Evolutionary conservation across 2,329 filamentous ascomycete species (phyloP), one percentile per base, ranked within the genome.

Genomic region (Fusarium piperis): DNA sequence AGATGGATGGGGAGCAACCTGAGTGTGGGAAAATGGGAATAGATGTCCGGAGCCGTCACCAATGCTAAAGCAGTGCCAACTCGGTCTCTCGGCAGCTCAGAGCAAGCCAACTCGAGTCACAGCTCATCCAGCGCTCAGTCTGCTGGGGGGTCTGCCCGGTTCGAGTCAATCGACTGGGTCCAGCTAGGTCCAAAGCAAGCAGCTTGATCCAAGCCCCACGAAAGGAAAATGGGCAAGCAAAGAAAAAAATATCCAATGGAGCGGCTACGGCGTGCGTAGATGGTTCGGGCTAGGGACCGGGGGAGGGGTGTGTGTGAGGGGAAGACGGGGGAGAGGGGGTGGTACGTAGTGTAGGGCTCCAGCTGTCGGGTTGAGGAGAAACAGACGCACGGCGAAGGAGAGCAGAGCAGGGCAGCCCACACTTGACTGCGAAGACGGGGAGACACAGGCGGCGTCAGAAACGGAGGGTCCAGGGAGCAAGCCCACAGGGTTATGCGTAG

Each of bases 181-280:
- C 66, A 44, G 39, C 39, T 44, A 67, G 72, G 70, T 70, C 59
- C 68, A 63, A 64, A 68, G 53, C 61, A 67, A 59, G 52, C 52
- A 68, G 44, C 66, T 64, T 62, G 63, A 66, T 64, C 62, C 69
- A 75, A 66, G 72, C 68, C 72, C 68, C 64, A 73, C 59, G 71
- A 65, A 67, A 59, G 20, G 65, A 63, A 68, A 75, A 71, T 68
- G 65, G 39, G 46, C 57, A 58, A 70, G 35, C 38, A 61, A 60
- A 59, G 20, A 60, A 65, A 64, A 70, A 72, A 73, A 75, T 68
- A 67, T 41, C 71, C 70, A 74, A 75, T 71, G 68, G 73, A 75
- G 71, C 72, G 73, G 73, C 73, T 75, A 69, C 73, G 64, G 66
- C 57, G 62, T 70, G 65, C 62, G 62, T 67, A 59, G 67, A 61